Evolutionary conservation across 768 basidiomycete species (phyloP).

Genomic region (Leccinum incarnatum): DNA sequence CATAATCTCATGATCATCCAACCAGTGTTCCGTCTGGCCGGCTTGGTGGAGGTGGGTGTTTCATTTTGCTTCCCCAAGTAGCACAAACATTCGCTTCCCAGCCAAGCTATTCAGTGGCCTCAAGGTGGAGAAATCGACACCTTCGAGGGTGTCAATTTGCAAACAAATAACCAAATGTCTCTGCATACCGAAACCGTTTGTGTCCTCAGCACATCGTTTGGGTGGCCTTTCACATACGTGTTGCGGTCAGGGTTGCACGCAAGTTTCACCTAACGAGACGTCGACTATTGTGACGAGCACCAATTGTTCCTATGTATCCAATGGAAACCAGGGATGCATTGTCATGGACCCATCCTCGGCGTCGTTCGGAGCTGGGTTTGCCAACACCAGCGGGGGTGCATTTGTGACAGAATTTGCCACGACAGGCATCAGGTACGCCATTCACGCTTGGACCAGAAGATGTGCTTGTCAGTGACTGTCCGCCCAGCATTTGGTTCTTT

Average conservation of each 20-base stretch:
- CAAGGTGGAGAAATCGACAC: conserved; percentile 74
- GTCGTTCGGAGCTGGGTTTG: conserved; percentile 69
- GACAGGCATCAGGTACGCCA: conserved; percentile 59
- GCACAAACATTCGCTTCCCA: conserved; percentile 10
- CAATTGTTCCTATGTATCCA: conserved; percentile 56
- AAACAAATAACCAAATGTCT: conserved; percentile 64
- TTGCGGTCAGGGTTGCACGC: conserved; percentile 46
- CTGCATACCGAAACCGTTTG: conserved; percentile 62
- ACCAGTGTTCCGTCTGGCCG: conserved; percentile 70
- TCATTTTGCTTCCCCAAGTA: neutral
- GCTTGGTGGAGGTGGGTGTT: conserved; percentile 47
- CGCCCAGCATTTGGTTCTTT: conserved; percentile 32
- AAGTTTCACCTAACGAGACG: conserved; percentile 46
- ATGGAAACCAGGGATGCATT: conserved; percentile 64
- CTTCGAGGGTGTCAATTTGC: conserved; percentile 76
- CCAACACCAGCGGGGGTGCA: conserved; percentile 64
- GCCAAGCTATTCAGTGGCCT: conserved; percentile 60
- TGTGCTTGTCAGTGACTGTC: neutral
- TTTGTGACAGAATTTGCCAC: conserved; percentile 72
- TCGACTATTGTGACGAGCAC: conserved; percentile 54
- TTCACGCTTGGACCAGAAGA: neutral
- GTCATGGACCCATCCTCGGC: conserved; percentile 50
- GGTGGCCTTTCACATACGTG: neutral
- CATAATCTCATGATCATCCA: conserved; percentile 1
- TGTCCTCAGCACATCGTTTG: neutral